Base-by-base conservation (phyloP, 352 stramenopile species). In the Pythium insidiosum region DNA sequence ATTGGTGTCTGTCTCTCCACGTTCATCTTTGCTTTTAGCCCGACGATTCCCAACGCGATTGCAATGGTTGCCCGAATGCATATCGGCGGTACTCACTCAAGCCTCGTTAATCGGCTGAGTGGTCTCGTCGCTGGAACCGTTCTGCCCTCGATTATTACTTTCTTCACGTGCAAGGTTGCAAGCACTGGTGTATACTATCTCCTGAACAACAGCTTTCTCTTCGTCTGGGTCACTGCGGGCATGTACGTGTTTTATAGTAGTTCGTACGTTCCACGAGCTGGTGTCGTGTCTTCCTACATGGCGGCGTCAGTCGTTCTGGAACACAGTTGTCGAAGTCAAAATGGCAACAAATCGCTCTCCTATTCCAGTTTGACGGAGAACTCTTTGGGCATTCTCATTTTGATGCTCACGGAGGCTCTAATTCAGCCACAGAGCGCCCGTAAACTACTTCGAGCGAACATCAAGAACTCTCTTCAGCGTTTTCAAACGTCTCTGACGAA, bases 211-310 rank as follows among this genome's bases (percentile, higher is more conserved):
- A n/a, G 59, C 6, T 56, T 75, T 26, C 61, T 88, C 15, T 84
- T 79, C 43, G 9, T 68, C 19, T 86, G 76, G 73, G 77, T 64
- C 6, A 56, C 64, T 25, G 47, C 60, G n/a, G 86, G 71, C 19
- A 85, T 88, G 68, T 88, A 86, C 40, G 64, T 84, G 12, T 80
- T 68, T 41, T 88, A 73, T 58, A 81, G 61, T 29, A 66, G 64
- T 15, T 47, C 50, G 6, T 80, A 83, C 47, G 47, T 80, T 29
- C 57, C 51, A 6, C 69, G 53, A 41, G 73, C 73, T 1, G 76
- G 76, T 15, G 73, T 86, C 59, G 70, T 86, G 6, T 84, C 73
- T 0, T 73, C 73, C 1, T 86, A 68, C 40, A 82, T 85, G 67
- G 66, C 71, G 0, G 63, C 73, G 2, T 69, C 62, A 0, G 68